Evolutionary conservation across 1,139 yeast genomes (phyloP).

Genomic region (Candida buenavistaensis): DNA sequence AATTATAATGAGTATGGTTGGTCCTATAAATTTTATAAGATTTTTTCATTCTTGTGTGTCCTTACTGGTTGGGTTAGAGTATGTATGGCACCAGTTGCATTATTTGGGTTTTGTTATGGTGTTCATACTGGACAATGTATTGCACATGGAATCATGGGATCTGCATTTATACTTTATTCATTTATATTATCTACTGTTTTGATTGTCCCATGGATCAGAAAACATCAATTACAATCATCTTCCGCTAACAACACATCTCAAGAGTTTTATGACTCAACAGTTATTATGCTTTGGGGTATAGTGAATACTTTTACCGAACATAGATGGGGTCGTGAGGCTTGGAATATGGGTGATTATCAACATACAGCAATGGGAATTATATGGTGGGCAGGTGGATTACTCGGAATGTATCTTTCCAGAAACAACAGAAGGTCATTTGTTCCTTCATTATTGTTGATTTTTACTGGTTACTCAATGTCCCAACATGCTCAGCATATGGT

Average conservation of each 20-base stretch:
- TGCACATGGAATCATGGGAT: conserved; percentile 97
- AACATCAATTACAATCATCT: conserved; percentile 24
- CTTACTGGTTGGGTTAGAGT: conserved; percentile 68
- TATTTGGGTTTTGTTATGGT: conserved; percentile 77
- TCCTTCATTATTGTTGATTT: conserved; percentile 77
- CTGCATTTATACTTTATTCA: conserved; percentile 80
- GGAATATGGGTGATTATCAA: conserved; percentile 91
- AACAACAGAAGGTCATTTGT: conserved; percentile 65
- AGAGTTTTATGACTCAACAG: conserved; percentile 78
- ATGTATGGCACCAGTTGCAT: conserved; percentile 78
- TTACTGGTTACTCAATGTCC: conserved; percentile 94
- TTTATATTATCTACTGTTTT: conserved; percentile 65
- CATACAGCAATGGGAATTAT: conserved; percentile 95
- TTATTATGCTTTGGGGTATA: conserved; percentile 88
- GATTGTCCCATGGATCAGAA: conserved; percentile 66
- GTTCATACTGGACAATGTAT: conserved; percentile 85
- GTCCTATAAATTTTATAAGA: conserved; percentile 39
- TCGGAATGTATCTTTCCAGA: conserved; percentile 72
- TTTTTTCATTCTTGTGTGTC: conserved; percentile 44
- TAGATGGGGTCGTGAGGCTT: conserved; percentile 83
- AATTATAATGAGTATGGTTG: conserved; percentile 18
- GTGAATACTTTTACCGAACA: conserved; percentile 95
- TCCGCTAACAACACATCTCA: conserved; percentile 48
- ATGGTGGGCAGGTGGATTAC: conserved; percentile 93
- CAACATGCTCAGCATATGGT: conserved; percentile 75